A percentile compares a stretch with the other conserved stretches of the same genome.
Evolutionary conservation across 805 yeast genomes (phyloP).

Genomic region (Kazachstania kunashirensis): DNA sequence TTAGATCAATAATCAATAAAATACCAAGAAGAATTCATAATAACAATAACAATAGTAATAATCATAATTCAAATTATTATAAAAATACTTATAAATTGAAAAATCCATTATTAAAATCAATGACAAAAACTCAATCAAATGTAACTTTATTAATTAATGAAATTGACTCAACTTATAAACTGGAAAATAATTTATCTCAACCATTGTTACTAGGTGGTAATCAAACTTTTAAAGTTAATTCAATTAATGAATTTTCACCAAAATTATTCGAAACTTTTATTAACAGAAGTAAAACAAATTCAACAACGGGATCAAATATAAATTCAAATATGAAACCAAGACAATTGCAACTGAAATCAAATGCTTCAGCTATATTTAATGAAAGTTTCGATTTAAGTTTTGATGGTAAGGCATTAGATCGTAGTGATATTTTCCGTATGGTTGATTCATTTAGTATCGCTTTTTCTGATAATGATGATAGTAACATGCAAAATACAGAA

Average conservation of each 20-base stretch:
- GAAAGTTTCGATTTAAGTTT: slow-evolving; percentile 35
- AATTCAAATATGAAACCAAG: neutral
- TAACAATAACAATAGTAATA: neutral
- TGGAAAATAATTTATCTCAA: slow-evolving; percentile 7
- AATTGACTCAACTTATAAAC: slow-evolving; percentile 1
- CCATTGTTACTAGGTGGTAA: slow-evolving; percentile 10
- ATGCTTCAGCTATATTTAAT: slow-evolving; percentile 7
- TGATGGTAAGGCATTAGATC: slow-evolving; percentile 39
- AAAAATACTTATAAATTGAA: slow-evolving; percentile 10
- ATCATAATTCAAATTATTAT: slow-evolving; percentile 1
- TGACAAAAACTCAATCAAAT: neutral
- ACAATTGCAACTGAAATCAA: neutral
- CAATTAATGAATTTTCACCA: slow-evolving; percentile 2
- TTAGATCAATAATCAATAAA: slow-evolving; percentile 12
- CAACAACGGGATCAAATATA: neutral
- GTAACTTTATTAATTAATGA: neutral
- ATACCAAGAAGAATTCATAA: slow-evolving; percentile 4
- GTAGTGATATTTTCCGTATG: slow-evolving; percentile 33
- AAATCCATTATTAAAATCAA: slow-evolving; percentile 4
- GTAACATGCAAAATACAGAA: slow-evolving; percentile 1
- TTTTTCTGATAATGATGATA: slow-evolving; percentile 27
- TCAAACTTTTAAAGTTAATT: slow-evolving; percentile 1
- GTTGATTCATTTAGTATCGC: slow-evolving; percentile 33
- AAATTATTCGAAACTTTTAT: slow-evolving; percentile 2
- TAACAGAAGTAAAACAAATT: neutral